These are phyloP conservation scores for Solanum dulcamara DNA, from an alignment of 257 asterid species.

Conservation along the genomic window DNA sequence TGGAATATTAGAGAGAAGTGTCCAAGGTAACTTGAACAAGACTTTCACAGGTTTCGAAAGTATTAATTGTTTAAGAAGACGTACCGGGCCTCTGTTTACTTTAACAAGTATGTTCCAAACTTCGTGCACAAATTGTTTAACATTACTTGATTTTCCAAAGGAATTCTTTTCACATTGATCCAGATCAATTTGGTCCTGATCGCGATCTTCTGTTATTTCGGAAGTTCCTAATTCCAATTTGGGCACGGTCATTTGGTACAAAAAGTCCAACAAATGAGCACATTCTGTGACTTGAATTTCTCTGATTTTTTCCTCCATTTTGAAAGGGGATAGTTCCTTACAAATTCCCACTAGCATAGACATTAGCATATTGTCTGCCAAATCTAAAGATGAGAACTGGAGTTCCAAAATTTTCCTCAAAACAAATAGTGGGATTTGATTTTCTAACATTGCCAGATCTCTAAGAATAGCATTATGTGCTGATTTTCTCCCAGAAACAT, in stretches of 20 bases:
- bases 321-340: constrained; percentile 35
- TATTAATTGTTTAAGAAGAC: constrained; percentile 13
- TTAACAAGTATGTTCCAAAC: constrained; percentile 13
- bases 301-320: background rate
- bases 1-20: constrained; percentile 20
- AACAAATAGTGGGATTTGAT: constrained; percentile 49
- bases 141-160: background rate
- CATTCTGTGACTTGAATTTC: background rate
- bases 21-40: constrained; percentile 27
- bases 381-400: constrained; percentile 16
- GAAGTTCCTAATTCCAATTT: background rate
- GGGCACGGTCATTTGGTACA: constrained; percentile 39
- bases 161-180: background rate
- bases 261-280: constrained; percentile 37
- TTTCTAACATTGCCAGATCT: constrained; percentile 51
- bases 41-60: constrained; percentile 23
- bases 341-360: constrained; percentile 22
- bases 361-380: constrained; percentile 19
- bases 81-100: constrained; percentile 8
- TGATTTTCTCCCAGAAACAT: constrained; percentile 24
- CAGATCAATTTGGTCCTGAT: background rate
- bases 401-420: constrained; percentile 29
- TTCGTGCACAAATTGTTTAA: background rate
- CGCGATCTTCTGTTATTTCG: background rate
- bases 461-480: constrained; percentile 32